Conservation (phyloP, 2,329 filamentous ascomycete genomes). For the Plenodomus biglobosus region DNA sequence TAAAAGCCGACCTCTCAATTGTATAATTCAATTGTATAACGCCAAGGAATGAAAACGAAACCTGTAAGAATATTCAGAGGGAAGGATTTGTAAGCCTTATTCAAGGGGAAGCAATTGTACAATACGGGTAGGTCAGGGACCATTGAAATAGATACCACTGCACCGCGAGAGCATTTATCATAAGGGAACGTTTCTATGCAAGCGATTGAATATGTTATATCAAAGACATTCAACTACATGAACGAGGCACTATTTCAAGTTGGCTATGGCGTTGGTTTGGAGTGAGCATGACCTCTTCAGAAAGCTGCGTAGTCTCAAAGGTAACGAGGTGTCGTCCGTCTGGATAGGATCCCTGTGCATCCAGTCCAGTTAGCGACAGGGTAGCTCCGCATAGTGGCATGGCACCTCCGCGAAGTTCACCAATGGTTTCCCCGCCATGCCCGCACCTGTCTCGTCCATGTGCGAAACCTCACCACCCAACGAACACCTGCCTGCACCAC, state of each 20-base stretch:
- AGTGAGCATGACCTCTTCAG: no score
- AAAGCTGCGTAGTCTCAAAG: no score
- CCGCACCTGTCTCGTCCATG: conserved; percentile 8
- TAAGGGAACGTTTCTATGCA: neutral
- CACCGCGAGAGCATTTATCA: neutral
- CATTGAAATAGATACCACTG: neutral
- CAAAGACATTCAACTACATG: no score
- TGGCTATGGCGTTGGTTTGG: no score
- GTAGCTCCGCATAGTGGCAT: conserved; percentile 19
- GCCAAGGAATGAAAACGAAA: neutral
- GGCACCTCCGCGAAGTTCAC: conserved; percentile 14
- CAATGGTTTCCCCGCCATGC: conserved; percentile 17
- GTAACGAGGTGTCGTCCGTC: no score
- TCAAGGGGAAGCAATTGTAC: no score
- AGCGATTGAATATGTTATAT: no score
- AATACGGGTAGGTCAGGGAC: no score
- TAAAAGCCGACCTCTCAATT: neutral
- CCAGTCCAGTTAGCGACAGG: conserved; percentile 6
- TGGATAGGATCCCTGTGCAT: neutral
- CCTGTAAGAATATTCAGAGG: neutral
- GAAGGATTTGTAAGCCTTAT: no score
- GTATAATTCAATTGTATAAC: neutral
- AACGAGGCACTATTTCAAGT: no score
- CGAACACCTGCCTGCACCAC: neutral
- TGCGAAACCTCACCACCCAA: neutral